These are phyloP conservation scores for Saccharomyces hybrid DNA, from an alignment of 1,139 yeast genomes.

Conservation along the genomic window DNA sequence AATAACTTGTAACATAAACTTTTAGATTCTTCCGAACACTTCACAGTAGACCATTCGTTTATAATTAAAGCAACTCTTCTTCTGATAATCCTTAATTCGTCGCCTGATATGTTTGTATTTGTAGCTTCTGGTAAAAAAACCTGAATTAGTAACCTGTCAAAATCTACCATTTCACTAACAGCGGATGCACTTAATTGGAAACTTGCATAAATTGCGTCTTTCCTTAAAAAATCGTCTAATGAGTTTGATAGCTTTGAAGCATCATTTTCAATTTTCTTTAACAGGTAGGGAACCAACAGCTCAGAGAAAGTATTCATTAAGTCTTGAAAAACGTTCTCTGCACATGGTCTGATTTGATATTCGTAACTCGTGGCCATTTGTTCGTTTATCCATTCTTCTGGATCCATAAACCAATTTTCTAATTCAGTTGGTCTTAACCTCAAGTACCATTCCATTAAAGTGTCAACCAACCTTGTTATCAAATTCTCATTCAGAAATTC, in stretches of 20 bases:
- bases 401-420: slow-evolving; percentile 75
- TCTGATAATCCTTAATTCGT: slow-evolving; percentile 49
- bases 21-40: slow-evolving; percentile 53
- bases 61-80: slow-evolving; percentile 72
- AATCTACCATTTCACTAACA: slow-evolving; percentile 56
- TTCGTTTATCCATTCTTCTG: slow-evolving; percentile 89
- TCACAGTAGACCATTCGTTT: slow-evolving; percentile 71
- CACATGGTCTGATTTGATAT: slow-evolving; percentile 77
- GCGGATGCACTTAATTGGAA: slow-evolving; percentile 71
- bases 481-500: slow-evolving; percentile 54
- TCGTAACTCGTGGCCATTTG: slow-evolving; percentile 76
- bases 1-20: slow-evolving; percentile 55
- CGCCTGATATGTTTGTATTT: slow-evolving; percentile 14
- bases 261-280: slow-evolving; percentile 51
- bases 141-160: slow-evolving; percentile 50
- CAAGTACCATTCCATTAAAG: slow-evolving; percentile 66
- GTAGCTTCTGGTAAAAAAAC: slow-evolving; percentile 62
- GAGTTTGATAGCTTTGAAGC: slow-evolving; percentile 31
- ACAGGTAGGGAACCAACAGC: slow-evolving; percentile 51
- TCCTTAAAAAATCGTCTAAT: slow-evolving; percentile 49
- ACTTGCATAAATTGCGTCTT: slow-evolving; percentile 74
- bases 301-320: slow-evolving; percentile 58
- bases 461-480: slow-evolving; percentile 52
- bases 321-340: slow-evolving; percentile 78
- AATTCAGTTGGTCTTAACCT: slow-evolving; percentile 66